These are phyloP conservation scores for Carex myosuroides DNA, from an alignment of 176 grass and related monocot species.

Conservation along the genomic window DNA sequence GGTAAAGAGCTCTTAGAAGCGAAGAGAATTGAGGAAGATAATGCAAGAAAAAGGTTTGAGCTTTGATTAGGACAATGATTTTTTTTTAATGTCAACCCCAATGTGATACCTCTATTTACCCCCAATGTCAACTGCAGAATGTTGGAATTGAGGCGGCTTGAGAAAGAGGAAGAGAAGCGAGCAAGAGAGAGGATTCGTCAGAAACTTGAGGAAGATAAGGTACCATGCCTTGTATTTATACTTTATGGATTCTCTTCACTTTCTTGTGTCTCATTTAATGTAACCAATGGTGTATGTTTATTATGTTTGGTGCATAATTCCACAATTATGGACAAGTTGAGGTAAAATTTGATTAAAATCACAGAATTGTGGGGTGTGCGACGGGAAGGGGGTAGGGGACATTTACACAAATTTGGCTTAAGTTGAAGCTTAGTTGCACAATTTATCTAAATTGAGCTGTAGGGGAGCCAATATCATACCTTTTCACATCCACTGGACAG, in stretches of 20 bases:
- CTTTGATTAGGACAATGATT: conserved; percentile 10
- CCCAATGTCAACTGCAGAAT: conserved; percentile 42
- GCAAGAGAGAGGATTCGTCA: conserved; percentile 96
- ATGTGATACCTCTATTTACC: neutral
- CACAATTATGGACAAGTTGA: neutral
- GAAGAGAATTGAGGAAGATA: conserved; percentile 90
- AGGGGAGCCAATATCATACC: neutral
- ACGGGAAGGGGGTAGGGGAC: neutral
- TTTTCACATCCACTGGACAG: neutral
- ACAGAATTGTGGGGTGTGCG: neutral
- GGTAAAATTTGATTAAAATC: neutral
- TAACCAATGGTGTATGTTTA: neutral
- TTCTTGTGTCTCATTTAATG: neutral
- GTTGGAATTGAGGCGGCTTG: conserved; percentile 70
- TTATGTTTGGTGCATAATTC: neutral
- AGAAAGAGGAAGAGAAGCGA: conserved; percentile 96
- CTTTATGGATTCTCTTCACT: conserved; percentile 11
- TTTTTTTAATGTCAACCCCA: neutral
- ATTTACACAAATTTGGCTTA: neutral
- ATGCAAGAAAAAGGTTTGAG: conserved; percentile 84
- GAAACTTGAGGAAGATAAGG: conserved; percentile 97
- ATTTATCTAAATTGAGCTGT: neutral
- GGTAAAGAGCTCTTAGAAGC: conserved; percentile 98
- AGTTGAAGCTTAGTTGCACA: neutral
- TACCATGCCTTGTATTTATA: neutral